Evolutionary conservation across 2,329 filamentous ascomycete genomes (phyloP).

Genomic region (Colletotrichum paranaense): DNA sequence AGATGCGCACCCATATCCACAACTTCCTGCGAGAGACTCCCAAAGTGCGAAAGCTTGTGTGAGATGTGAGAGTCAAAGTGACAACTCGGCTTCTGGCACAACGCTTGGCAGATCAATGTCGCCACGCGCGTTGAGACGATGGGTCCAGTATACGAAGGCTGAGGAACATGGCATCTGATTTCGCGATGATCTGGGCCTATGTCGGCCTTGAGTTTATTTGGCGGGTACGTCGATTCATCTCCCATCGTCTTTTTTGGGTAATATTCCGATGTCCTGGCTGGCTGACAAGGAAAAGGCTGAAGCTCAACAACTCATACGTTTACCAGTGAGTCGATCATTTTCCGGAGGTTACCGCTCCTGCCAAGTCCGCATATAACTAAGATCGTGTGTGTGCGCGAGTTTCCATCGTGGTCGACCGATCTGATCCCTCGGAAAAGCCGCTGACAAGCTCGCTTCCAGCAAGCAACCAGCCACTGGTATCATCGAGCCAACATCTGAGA

Average conservation of each 20-base stretch:
- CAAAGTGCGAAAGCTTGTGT: background rate
- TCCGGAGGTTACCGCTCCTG: no score
- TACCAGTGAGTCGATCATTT: background rate
- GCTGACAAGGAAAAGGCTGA: background rate
- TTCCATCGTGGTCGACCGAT: no score
- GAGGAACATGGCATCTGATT: background rate
- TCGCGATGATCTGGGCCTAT: background rate
- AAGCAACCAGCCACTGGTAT: background rate
- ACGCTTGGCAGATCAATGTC: background rate
- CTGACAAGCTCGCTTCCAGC: background rate
- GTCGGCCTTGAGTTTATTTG: background rate
- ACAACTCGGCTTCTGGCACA: background rate
- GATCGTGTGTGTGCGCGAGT: no score
- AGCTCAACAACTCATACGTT: background rate
- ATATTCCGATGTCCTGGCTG: background rate
- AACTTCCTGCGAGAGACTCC: background rate
- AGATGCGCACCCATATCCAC: background rate
- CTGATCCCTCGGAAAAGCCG: background rate
- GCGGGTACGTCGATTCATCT: background rate
- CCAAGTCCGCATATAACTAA: background rate
- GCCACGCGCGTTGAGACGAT: background rate
- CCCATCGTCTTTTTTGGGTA: background rate
- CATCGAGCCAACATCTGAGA: background rate
- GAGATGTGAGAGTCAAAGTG: background rate
- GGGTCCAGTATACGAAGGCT: background rate